Base-by-base conservation (phyloP, 1,284 basidiomycete genomes). In the Boletus mariae region DNA sequence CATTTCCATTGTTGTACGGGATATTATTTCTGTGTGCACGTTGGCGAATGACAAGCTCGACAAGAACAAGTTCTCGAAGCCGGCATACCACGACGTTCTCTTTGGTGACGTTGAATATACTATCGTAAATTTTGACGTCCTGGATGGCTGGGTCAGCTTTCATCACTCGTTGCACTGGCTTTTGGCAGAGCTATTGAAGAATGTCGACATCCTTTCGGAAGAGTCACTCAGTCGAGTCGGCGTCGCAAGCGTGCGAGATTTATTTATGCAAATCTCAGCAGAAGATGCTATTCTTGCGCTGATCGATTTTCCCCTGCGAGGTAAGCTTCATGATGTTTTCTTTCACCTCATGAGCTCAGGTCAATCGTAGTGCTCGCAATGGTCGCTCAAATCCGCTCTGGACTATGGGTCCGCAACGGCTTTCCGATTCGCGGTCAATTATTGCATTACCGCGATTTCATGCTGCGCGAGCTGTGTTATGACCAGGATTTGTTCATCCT, bases 371-470 rank as follows among this genome's bases (percentile, higher is more conserved):
- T 92, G 5, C 75, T 93, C 20, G 81, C 87, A 0, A 90, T 94
- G 80, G 86, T 98, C 34, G 93, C 96, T 0, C 97, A 99, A 71
- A 94, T 98, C 51, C 84, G 94, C 15, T 90, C 92, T 2, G 94
- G 95, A 3, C 80, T 98, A 20, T 99, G 97, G 97, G 95, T 98
- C 4, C 88, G 96, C 50, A 99, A 99, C 61, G 97, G 97, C 2
- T 92, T 5, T 20, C 17, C 17, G 17, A 20, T 20, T 20, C 87
- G 96, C 2, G 92, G 93, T 1, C 97, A 99, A 68, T 80, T 95
- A n/a, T 79, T 96, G 52, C 95, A 99, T 69, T 99, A 99, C 70
- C 89, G 94, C 41, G 96, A 99, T 69, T 94, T 94, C 68, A 90
- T 91, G 80, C 83, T 98, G 51, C 87, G 96, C 28, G 97, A 98